Base-by-base conservation (phyloP, 139 green algal species). In the Chlorella sp. region DNA sequence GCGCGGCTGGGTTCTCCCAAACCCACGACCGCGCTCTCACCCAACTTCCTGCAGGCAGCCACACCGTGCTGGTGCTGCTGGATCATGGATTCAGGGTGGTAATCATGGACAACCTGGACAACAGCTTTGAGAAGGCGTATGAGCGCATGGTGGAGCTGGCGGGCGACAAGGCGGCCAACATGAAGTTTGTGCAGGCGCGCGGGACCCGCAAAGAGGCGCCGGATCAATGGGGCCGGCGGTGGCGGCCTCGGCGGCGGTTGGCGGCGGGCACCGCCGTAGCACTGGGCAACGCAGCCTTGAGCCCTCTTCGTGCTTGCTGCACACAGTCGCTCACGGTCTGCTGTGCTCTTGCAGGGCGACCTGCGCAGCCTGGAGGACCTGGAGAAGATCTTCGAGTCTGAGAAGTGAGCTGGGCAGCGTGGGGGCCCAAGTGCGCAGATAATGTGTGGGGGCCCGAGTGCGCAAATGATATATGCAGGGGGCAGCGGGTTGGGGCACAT, bases 101-200 rank as follows among this genome's bases (percentile, higher is more conserved):
- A 22, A 92, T 99, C 18, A 95, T 99, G 18, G 98, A 99, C 93
- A 99, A 99, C 94, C 90, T 98, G 22, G 95, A 96, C 92, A 99
- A 99, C 92, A 97, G 94, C 28, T 99, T 97, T 80, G 76, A 94
- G 82, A 92, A 96, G 57, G 95, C 96, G 0, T 95, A 96, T 19
- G 91, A 97, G 37, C 96, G 97, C 82, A 97, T 99, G 94, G 95
- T 96, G 91, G 94, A 97, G 83, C 92, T 99, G 61, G 96, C 96
- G 14, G 97, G 96, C 0, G 93, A 97, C 86, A 97, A 96, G 64
- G 95, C 93, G 2, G 89, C 86, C 24, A 95, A 93, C n/a, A 96
- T 99, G 92, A 96, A 92, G 42, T 98, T 97, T 83, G 91, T 95
- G 48, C 88, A 99, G 93, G 95, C 96, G 22, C 11, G 73, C 32